Percentiles rank a stretch among this genome's conserved stretches.
These are phyloP conservation scores for Salix udensis DNA, from an alignment of 345 rosid genomes.

Conservation along the genomic window DNA sequence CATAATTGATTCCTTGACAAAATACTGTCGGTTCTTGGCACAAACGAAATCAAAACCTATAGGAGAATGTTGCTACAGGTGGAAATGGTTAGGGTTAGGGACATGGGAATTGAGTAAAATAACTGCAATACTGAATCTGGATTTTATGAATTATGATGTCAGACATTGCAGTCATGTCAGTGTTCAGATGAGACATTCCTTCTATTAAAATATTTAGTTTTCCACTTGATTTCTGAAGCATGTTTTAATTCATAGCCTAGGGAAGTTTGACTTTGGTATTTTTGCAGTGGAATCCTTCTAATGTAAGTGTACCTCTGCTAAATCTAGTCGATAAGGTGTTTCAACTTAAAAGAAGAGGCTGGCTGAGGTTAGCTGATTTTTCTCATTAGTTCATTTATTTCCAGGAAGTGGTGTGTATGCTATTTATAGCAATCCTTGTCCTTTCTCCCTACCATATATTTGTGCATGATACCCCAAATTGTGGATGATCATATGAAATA, in stretches of 20 bases:
- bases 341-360: constrained; percentile 95
- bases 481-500: background rate
- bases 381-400: background rate
- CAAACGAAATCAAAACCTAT: background rate
- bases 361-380: constrained; percentile 69
- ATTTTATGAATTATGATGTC: background rate
- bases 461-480: background rate
- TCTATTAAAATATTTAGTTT: background rate
- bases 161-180: background rate
- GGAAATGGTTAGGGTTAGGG: background rate
- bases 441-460: background rate
- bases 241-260: no score
- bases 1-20: no score
- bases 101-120: background rate
- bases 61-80: background rate
- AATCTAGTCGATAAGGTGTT: constrained; percentile 96
- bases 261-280: no score
- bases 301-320: constrained; percentile 85
- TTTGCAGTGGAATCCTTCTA: no score
- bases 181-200: background rate
- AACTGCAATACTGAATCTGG: background rate
- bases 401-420: background rate
- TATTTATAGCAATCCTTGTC: background rate
- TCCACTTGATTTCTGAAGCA: background rate
- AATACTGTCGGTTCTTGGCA: no score